Percentiles rank a stretch among this genome's conserved stretches.
These are phyloP conservation scores for Phaseolus lunatus DNA, from an alignment of 306 rosid species.

Conservation along the genomic window DNA sequence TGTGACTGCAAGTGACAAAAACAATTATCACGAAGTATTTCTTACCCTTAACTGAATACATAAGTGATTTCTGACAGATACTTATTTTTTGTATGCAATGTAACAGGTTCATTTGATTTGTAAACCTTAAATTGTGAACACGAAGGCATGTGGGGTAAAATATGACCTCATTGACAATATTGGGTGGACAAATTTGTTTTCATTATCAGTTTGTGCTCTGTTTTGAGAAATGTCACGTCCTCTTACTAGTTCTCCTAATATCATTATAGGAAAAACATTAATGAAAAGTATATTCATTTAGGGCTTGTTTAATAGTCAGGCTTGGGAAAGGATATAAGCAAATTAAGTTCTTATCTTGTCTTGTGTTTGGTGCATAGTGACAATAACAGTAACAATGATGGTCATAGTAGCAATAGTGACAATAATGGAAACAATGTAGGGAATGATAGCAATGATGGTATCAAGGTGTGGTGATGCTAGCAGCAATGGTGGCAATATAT, in stretches of 20 bases:
- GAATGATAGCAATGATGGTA: too few relatives aligned
- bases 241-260: not conserved
- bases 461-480: too few relatives aligned
- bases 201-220: not conserved
- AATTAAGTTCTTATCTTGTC: not conserved
- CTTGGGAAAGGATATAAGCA: not conserved
- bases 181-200: not conserved
- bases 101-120: constrained; percentile 30
- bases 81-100: constrained; percentile 14
- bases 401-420: not conserved
- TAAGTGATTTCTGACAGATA: not conserved
- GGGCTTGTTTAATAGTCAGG: not conserved
- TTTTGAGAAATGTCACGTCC: not conserved
- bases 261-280: not conserved
- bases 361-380: not conserved
- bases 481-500: too few relatives aligned
- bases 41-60: constrained; percentile 10
- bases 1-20: not conserved
- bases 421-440: not conserved
- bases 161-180: not conserved
- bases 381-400: not conserved
- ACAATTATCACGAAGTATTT: not conserved
- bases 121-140: constrained; percentile 15
- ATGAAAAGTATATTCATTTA: not conserved
- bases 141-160: not conserved